Percentiles rank a stretch among this genome's conserved stretches.
Evolutionary conservation across 257 asterid genomes (phyloP).

Genomic region (Scutellaria galericulata): DNA sequence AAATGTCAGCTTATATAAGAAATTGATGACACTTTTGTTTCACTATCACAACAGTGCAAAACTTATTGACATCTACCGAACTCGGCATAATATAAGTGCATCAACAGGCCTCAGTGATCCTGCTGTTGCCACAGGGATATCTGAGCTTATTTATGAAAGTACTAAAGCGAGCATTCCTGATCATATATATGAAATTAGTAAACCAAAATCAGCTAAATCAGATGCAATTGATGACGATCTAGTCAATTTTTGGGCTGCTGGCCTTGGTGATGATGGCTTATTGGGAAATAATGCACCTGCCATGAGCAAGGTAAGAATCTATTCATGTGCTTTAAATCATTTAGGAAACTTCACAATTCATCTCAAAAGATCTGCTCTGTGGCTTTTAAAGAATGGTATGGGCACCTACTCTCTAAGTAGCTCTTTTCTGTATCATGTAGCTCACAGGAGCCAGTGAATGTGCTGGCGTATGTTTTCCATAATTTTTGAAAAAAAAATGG

Average conservation of each 20-base stretch:
- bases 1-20: slow-evolving; percentile 1
- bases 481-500: not conserved
- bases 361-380: not conserved
- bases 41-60: slow-evolving; percentile 56
- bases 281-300: slow-evolving; percentile 68
- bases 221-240: slow-evolving; percentile 82
- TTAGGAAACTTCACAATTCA: not conserved
- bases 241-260: slow-evolving; percentile 88
- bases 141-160: slow-evolving; percentile 84
- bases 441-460: not conserved
- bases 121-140: slow-evolving; percentile 86
- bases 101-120: slow-evolving; percentile 84
- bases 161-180: slow-evolving; percentile 65
- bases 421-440: slow-evolving; percentile 9
- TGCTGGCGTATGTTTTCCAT: not conserved
- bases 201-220: slow-evolving; percentile 56
- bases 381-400: not conserved
- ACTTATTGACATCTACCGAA: slow-evolving; percentile 82
- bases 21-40: slow-evolving; percentile 36
- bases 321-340: slow-evolving; percentile 3
- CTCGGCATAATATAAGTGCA: slow-evolving; percentile 84
- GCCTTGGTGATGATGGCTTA: slow-evolving; percentile 72
- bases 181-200: slow-evolving; percentile 66
- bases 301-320: slow-evolving; percentile 70
- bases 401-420: not conserved